Evolutionary conservation across 495 filamentous ascomycete genomes (phyloP), one percentile per base, ranked within the genome.

Genomic region (Aspergillus coremiiformis): DNA sequence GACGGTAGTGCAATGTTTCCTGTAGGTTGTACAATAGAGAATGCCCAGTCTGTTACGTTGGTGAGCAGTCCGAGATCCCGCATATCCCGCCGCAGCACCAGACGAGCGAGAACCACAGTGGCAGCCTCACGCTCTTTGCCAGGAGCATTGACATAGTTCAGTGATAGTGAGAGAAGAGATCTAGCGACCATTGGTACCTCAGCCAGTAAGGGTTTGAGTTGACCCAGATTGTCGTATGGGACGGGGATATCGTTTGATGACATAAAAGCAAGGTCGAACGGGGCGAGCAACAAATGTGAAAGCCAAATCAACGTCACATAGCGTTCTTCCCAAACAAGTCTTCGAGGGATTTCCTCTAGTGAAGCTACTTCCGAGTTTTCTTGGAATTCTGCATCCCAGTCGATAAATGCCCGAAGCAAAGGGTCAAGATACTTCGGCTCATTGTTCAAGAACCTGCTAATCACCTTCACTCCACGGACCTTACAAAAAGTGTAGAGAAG

Each of bases 401-500:
- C 58, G 19, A 82, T 75, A 45, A 92, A 82, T 22, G 84, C 84
- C 1, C 78, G 71, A 4, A 95, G 74, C 61, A 96, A 71, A 1
- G 83, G 76, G 61, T 96, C 92, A 23, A 98, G 77, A 56, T 87
- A 82, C 51, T 78, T 83, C 0, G 90, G 86, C 57, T 96, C 92
- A 61, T 92, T 92, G 58, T 86, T 88, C 27, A 97, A 72, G 65
- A 97, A 96, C 21, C 89, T 76, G 47, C 84, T 83, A 54, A 97
- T 87, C 17, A 97, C 85, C 61, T 97, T 97, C 63, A 89, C 83
- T 21, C 93, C 93, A 43, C 93, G 81, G 50, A 97, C 82, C 65
- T 99, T 99, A 77, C 90, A 96, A 50, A 97, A 82, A 0, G 84
- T 87, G 66, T 96, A 96, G 12, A 99, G 70, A 12, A 97, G 69